Conservation (phyloP, 1,139 yeast genomes). For the Candida glucosophila region DNA sequence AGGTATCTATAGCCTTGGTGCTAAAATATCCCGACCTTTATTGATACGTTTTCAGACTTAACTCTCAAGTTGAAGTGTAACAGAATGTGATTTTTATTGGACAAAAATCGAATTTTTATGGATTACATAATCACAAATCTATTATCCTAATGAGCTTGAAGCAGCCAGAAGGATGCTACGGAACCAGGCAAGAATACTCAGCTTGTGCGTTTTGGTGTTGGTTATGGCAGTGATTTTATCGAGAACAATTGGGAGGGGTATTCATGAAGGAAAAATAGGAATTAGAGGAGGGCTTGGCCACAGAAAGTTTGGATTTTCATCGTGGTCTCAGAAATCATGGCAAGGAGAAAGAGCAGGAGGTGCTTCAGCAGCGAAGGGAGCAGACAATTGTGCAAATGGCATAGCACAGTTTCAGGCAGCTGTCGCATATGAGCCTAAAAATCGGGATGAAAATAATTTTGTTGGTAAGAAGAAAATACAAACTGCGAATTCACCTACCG, state of each 20-base stretch:
- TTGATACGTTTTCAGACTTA: no score
- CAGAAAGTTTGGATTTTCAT: conserved; percentile 12
- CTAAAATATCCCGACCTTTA: no score
- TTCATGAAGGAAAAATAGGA: conserved; percentile 6
- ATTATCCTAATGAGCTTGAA: no score
- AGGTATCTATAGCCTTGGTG: no score
- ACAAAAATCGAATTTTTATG: conserved; percentile 4
- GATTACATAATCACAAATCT: no score
- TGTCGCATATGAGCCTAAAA: conserved; percentile 69
- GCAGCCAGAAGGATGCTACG: no score
- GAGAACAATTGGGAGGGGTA: conserved; percentile 15
- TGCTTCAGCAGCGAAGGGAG: no score
- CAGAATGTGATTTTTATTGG: conserved; percentile 10
- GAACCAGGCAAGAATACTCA: no score
- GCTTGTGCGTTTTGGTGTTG: conserved; percentile 12
- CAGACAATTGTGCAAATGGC: no score
- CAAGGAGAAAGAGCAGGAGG: conserved; percentile 8
- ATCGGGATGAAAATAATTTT: conserved; percentile 44
- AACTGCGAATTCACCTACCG: conserved; percentile 54
- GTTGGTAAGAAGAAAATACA: conserved; percentile 22
- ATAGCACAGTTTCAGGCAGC: conserved; percentile 41
- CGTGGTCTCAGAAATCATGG: conserved; percentile 11
- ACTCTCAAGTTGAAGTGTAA: no score
- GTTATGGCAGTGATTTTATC: conserved; percentile 24
- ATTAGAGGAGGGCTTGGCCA: conserved; percentile 5